These are phyloP conservation scores for Naganishia sp. DNA, from an alignment of 1,284 basidiomycete genomes.

Conservation along the genomic window DNA sequence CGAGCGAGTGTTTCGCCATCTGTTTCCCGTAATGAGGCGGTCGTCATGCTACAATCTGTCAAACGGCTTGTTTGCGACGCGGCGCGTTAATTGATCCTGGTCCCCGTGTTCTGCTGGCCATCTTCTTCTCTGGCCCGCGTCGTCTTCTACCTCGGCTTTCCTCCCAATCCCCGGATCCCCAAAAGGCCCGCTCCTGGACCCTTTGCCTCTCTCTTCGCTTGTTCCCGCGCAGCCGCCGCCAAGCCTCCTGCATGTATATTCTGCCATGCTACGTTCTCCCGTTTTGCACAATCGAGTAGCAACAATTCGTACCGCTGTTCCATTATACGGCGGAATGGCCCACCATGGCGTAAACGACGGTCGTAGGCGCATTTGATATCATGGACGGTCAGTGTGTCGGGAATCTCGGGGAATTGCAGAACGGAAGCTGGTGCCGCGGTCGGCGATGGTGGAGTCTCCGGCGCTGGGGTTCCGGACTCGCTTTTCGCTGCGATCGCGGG, in stretches of 20 bases:
- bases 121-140: no score
- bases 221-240: neutral
- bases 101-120: no score
- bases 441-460: constrained; percentile 1
- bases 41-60: no score
- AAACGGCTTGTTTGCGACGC: no score
- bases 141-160: neutral
- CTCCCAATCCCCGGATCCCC: neutral
- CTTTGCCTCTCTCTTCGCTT: constrained; percentile 15
- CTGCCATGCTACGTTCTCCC: constrained; percentile 2
- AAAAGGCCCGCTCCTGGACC: neutral
- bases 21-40: no score
- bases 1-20: no score
- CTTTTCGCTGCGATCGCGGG: constrained; percentile 4
- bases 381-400: neutral
- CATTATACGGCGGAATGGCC: constrained; percentile 4
- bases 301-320: constrained; percentile 14
- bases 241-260: constrained; percentile 9
- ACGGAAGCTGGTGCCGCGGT: neutral
- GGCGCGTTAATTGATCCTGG: no score
- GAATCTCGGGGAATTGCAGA: constrained; percentile 13
- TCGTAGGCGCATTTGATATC: constrained; percentile 16
- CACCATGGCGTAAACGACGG: constrained; percentile 7
- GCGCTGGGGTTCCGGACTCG: constrained; percentile 10
- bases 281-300: constrained; percentile 7